A percentile compares a stretch with the other conserved stretches of the same genome.
Evolutionary conservation across 208 protist species (phyloP).

Genomic region (Trypanosoma conorhini): DNA sequence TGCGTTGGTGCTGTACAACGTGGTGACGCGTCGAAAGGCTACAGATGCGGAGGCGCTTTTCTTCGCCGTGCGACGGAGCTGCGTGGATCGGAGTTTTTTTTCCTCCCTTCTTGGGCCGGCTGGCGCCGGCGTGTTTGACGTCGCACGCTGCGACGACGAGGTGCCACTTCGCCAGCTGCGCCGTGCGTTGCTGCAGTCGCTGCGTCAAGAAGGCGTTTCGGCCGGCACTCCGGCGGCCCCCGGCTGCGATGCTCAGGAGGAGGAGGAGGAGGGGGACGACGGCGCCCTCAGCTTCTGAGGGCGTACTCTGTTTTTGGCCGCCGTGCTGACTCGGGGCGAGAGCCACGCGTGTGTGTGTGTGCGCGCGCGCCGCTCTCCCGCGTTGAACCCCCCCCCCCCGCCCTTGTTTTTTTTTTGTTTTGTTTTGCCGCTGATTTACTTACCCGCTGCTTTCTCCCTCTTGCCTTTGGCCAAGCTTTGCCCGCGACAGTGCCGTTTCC

Average conservation of each 20-base stretch:
- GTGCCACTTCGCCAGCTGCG: conserved; percentile 54
- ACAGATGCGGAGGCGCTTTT: conserved; percentile 65
- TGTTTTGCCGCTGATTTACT: neutral
- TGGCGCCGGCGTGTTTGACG: conserved; percentile 36
- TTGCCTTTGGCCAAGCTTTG: conserved; percentile 16
- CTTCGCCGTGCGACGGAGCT: conserved; percentile 72
- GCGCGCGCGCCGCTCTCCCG: neutral
- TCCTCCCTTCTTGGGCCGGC: conserved; percentile 8
- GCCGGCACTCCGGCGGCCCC: neutral
- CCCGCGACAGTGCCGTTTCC: neutral
- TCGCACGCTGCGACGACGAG: conserved; percentile 47
- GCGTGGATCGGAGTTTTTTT: conserved; percentile 47
- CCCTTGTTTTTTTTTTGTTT: neutral
- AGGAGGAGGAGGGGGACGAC: conserved; percentile 2
- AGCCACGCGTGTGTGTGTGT: neutral
- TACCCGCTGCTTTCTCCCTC: conserved; percentile 1
- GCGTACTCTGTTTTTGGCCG: neutral
- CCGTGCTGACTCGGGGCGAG: neutral
- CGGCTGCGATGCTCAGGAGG: neutral
- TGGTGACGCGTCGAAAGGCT: conserved; percentile 41
- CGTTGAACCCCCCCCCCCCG: neutral
- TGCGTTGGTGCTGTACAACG: conserved; percentile 62
- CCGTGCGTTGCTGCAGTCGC: conserved; percentile 39
- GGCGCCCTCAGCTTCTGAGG: conserved; percentile 34
- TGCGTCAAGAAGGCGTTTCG: conserved; percentile 15